These are phyloP conservation scores for Anethum foeniculum DNA, from an alignment of 140 eudicot species.

Conservation along the genomic window DNA sequence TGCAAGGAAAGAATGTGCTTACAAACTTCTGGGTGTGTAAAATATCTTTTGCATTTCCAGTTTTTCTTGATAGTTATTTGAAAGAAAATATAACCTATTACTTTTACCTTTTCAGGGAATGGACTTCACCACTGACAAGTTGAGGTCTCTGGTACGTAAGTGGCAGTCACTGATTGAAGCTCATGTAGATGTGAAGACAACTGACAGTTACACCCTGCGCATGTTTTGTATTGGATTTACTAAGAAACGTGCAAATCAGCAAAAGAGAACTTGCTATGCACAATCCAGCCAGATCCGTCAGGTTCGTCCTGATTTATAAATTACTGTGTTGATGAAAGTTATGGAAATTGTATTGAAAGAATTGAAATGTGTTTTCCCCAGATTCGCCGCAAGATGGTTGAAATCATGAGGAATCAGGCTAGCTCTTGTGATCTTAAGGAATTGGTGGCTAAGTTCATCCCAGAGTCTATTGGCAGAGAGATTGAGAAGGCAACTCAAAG, in stretches of 20 bases:
- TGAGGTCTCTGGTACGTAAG: constrained; percentile 58
- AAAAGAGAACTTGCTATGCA: constrained; percentile 53
- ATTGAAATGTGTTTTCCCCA: not conserved
- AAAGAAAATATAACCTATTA: not conserved
- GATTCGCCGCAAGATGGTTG: constrained; percentile 62
- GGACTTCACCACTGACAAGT: constrained; percentile 70
- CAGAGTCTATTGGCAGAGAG: constrained; percentile 55
- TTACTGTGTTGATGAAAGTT: not conserved
- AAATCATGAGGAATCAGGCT: constrained; percentile 55
- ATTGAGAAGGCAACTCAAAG: constrained; percentile 57
- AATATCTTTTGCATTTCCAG: not conserved
- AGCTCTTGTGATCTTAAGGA: constrained; percentile 52
- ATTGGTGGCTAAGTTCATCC: constrained; percentile 47
- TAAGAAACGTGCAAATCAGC: constrained; percentile 56
- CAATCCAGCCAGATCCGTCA: constrained; percentile 61
- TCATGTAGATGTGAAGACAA: constrained; percentile 73
- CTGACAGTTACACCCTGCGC: constrained; percentile 43
- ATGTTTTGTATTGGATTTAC: constrained; percentile 69
- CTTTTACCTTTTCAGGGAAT: constrained; percentile 37
- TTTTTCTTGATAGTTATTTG: constrained; percentile 8
- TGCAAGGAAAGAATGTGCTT: constrained; percentile 73
- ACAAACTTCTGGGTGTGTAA: constrained; percentile 65
- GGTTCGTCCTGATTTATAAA: not conserved
- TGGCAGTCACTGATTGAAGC: constrained; percentile 74
- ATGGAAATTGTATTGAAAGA: not conserved